Conservation (phyloP, 1,284 basidiomycete species). For the Xerocomus nothofagi region DNA sequence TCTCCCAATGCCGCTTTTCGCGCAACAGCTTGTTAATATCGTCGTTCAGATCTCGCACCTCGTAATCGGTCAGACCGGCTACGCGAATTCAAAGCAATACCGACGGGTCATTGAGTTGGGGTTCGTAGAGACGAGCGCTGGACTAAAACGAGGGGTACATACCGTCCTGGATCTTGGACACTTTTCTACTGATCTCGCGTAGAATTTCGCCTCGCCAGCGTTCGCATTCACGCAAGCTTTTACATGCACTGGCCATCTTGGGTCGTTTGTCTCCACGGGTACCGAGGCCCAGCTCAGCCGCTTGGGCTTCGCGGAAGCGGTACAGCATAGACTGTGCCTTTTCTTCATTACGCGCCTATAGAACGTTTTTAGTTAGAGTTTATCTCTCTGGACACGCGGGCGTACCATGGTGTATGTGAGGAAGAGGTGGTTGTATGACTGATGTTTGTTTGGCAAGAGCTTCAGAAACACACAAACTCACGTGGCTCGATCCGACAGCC, state of each 20-base stretch:
- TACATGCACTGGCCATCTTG: conserved; percentile 87
- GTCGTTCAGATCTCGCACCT: conserved; percentile 88
- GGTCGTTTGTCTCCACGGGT: conserved; percentile 81
- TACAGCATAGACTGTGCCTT: conserved; percentile 99
- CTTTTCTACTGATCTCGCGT: conserved; percentile 93
- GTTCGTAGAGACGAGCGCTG: not conserved
- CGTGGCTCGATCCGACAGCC: conserved; percentile 12
- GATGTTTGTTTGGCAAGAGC: conserved; percentile 29
- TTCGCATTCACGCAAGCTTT: conserved; percentile 91
- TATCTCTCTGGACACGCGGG: no score
- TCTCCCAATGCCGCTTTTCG: conserved; percentile 97
- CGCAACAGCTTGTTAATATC: conserved; percentile 96
- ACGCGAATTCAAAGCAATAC: not conserved
- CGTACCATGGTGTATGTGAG: conserved; percentile 20
- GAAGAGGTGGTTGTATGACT: conserved; percentile 3
- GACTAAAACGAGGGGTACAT: conserved; percentile 31
- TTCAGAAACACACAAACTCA: conserved; percentile 29
- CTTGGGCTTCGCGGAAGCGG: conserved; percentile 96
- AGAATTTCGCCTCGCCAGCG: conserved; percentile 94
- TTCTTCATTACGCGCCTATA: conserved; percentile 92
- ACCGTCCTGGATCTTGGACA: conserved; percentile 98
- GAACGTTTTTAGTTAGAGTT: not conserved
- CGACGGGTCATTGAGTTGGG: not conserved
- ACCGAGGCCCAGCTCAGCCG: conserved; percentile 89
- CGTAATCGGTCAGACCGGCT: conserved; percentile 95